Conservation (phyloP, 352 stramenopile species). For the Albugo candida region DNA sequence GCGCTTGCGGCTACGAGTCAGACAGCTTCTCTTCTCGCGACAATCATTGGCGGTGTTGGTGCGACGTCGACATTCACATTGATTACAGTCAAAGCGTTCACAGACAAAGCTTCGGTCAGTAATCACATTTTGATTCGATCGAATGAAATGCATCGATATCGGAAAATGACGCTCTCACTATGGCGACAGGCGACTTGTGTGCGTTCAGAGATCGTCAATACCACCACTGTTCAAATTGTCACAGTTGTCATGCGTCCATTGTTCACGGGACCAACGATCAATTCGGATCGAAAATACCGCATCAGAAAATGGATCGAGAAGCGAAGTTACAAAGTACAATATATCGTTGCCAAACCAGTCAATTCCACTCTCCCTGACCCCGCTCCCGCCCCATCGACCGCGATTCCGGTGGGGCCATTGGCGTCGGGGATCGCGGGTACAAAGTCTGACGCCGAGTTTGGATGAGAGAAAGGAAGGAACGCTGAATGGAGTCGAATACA, state of each 20-base stretch:
- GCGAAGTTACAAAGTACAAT: constrained; percentile 14
- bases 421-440: no score
- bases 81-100: constrained; percentile 11
- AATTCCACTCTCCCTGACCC: no score
- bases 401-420: no score
- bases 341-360: background rate
- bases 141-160: constrained; percentile 8
- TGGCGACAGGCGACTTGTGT: constrained; percentile 28
- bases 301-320: constrained; percentile 34
- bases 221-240: constrained; percentile 16
- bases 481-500: no score
- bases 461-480: no score
- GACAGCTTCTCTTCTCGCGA: background rate
- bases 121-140: constrained; percentile 15
- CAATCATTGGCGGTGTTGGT: constrained; percentile 5
- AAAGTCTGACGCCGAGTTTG: no score
- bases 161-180: constrained; percentile 27
- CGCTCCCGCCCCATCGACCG: no score
- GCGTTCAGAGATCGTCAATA: constrained; percentile 16
- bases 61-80: constrained; percentile 15
- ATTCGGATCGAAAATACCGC: constrained; percentile 20
- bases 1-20: constrained; percentile 2
- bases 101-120: constrained; percentile 15
- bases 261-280: constrained; percentile 23
- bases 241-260: constrained; percentile 29